These are phyloP conservation scores for Holtermanniella nyarrowii DNA, from an alignment of 768 basidiomycete genomes.

Conservation along the genomic window DNA sequence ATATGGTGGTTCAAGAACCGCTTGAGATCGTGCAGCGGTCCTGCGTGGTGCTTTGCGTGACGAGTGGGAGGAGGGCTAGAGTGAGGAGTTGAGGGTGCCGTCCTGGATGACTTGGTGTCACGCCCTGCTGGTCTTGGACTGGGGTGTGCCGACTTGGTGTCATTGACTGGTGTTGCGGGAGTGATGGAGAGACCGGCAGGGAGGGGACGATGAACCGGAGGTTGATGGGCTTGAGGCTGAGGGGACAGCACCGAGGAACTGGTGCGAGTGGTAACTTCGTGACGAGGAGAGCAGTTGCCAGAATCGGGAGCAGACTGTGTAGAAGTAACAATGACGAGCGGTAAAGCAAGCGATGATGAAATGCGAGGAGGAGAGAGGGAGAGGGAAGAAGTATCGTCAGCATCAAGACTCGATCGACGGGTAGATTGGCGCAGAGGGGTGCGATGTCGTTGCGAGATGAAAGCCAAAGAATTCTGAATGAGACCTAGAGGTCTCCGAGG, in stretches of 20 bases:
- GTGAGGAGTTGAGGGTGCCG: slow-evolving; percentile 35
- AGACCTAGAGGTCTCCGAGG: background rate
- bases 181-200: slow-evolving; percentile 36
- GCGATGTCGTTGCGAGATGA: background rate
- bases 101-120: slow-evolving; percentile 9
- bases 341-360: no score
- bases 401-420: background rate
- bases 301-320: background rate
- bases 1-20: slow-evolving; percentile 92
- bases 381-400: background rate
- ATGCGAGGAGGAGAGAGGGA: background rate
- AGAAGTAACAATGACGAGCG: background rate
- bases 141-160: slow-evolving; percentile 6
- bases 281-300: background rate
- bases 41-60: slow-evolving; percentile 45
- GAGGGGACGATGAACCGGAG: slow-evolving; percentile 15
- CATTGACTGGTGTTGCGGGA: slow-evolving; percentile 18
- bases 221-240: slow-evolving; percentile 3
- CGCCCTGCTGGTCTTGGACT: slow-evolving; percentile 5
- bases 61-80: slow-evolving; percentile 37
- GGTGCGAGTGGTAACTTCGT: background rate
- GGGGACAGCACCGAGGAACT: background rate
- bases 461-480: background rate
- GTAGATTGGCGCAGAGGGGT: background rate
- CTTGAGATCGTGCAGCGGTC: slow-evolving; percentile 83